Percentiles rank a stretch among this genome's conserved stretches.
Conservation (phyloP, 768 basidiomycete species). For the Mycena kentingensis region DNA sequence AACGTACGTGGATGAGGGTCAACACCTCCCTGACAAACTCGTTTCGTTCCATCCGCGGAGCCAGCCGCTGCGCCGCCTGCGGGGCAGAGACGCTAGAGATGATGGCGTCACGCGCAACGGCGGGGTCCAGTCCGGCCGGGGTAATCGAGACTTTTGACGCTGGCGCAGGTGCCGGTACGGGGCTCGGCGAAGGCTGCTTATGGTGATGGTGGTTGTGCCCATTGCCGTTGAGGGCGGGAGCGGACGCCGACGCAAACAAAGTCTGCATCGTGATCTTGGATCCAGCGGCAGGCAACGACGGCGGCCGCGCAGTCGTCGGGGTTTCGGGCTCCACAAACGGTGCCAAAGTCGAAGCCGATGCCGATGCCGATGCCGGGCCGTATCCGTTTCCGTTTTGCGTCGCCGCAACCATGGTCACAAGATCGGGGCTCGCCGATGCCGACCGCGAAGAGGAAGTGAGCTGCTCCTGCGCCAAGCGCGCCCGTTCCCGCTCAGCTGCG, state of each 20-base stretch:
- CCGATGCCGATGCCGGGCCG: conserved; percentile 36
- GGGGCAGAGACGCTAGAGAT: conserved; percentile 28
- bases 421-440: conserved; percentile 19
- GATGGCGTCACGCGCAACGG: conserved; percentile 29
- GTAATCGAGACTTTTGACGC: neutral
- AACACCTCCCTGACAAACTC: conserved; percentile 63
- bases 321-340: conserved; percentile 29
- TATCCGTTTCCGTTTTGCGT: neutral
- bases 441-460: conserved; percentile 16
- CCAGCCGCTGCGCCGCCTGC: conserved; percentile 22
- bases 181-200: neutral
- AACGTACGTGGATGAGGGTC: conserved; percentile 61
- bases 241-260: neutral
- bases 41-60: conserved; percentile 44
- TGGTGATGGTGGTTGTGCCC: too few species aligned
- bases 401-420: neutral
- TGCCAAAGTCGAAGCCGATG: conserved; percentile 15
- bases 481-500: conserved; percentile 38
- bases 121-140: conserved; percentile 17
- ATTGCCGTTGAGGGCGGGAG: too few species aligned
- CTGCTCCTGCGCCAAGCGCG: neutral
- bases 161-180: neutral
- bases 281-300: conserved; percentile 2
- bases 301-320: conserved; percentile 26
- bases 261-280: neutral